A percentile compares a stretch with the other conserved stretches of the same genome.
Conservation (phyloP, 768 basidiomycete genomes). For the Piloderma croceum region DNA sequence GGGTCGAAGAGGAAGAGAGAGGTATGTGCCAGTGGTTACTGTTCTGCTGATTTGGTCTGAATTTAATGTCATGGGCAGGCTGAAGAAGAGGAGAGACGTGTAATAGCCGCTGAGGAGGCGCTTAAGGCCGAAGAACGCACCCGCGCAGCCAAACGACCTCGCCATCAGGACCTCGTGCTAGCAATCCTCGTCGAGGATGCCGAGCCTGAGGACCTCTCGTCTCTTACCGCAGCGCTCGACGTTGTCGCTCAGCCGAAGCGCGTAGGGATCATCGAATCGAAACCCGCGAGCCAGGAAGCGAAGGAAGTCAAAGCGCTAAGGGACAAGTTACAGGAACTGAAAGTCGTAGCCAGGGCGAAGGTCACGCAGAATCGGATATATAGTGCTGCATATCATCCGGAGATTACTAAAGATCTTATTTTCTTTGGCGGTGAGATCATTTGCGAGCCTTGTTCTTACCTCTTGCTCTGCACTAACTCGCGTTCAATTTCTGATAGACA, state of each 20-base stretch:
- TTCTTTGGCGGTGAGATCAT: conserved; percentile 68
- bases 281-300: conserved; percentile 42
- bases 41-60: neutral
- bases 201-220: conserved; percentile 37
- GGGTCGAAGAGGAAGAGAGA: conserved; percentile 61
- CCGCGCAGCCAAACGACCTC: conserved; percentile 60
- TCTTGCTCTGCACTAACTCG: too few relatives aligned
- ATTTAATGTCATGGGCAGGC: conserved; percentile 26
- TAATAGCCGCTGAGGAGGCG: conserved; percentile 56
- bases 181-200: conserved; percentile 45
- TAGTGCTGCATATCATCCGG: conserved; percentile 77
- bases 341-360: conserved; percentile 72
- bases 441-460: too few relatives aligned
- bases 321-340: conserved; percentile 48
- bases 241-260: conserved; percentile 35
- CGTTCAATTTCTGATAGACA: conserved; percentile 55
- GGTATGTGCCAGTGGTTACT: conserved; percentile 30
- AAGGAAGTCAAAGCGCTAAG: conserved; percentile 50
- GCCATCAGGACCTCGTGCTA: conserved; percentile 62
- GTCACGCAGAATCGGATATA: conserved; percentile 74
- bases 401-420: conserved; percentile 72
- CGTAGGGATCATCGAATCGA: conserved; percentile 44
- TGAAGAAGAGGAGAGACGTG: conserved; percentile 44
- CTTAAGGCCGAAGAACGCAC: conserved; percentile 57
- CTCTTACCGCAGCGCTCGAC: conserved; percentile 42